Evolutionary conservation across 352 stramenopile genomes (phyloP).

Genomic region (Globisporangium mamillatum): DNA sequence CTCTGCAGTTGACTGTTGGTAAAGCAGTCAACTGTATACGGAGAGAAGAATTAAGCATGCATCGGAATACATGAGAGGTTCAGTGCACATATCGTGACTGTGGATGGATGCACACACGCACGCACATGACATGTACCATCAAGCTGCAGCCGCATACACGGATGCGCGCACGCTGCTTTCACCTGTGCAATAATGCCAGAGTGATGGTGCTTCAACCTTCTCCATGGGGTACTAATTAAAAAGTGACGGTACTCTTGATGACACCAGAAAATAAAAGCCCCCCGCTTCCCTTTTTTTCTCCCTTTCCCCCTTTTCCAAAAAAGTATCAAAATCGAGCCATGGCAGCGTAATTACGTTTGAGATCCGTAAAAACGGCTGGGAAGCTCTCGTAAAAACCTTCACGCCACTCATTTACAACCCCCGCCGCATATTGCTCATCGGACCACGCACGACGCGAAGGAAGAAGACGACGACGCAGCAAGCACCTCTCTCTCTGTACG

Average conservation of each 20-base stretch:
- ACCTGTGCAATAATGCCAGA: not conserved
- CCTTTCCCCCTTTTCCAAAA: not conserved
- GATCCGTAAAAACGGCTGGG: slow-evolving; percentile 19
- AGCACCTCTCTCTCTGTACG: not conserved
- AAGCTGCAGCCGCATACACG: too few relatives aligned
- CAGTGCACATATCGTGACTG: not conserved
- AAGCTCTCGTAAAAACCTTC: slow-evolving; percentile 18
- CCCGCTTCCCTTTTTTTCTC: not conserved
- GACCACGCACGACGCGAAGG: slow-evolving; percentile 11
- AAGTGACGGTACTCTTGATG: slow-evolving; percentile 12
- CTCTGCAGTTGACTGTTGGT: not conserved
- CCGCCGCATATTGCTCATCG: slow-evolving; percentile 8
- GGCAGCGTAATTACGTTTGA: slow-evolving; percentile 22
- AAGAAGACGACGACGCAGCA: slow-evolving; percentile 9
- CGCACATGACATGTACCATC: too few relatives aligned
- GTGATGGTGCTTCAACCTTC: not conserved
- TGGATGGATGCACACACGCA: not conserved
- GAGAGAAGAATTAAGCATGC: not conserved
- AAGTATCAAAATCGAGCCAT: not conserved
- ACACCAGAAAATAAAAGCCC: not conserved
- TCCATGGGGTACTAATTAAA: not conserved
- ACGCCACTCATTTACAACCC: slow-evolving; percentile 42
- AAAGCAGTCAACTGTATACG: not conserved
- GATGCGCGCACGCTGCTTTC: not conserved
- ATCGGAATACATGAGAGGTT: not conserved